phyloP scores from a whole-genome alignment of 345 rosid species.

The Hibiscus tridactylites region DNA sequence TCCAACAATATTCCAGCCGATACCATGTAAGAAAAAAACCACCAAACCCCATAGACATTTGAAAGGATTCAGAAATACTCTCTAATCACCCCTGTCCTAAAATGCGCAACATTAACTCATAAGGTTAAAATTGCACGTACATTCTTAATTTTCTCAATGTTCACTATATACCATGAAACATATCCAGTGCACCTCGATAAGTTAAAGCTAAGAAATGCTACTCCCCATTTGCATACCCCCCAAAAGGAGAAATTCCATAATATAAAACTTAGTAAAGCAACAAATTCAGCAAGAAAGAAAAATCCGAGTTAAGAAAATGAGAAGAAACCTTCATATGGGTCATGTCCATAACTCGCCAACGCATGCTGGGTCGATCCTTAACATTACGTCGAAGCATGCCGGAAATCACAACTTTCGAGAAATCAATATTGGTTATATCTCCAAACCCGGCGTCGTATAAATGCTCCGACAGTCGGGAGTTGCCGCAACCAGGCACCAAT shows the following conservation, averaged over 20 bases:
- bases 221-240: not conserved
- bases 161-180: not conserved
- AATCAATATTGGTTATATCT: slow-evolving; percentile 66
- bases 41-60: not conserved
- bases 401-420: slow-evolving; percentile 81
- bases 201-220: not conserved
- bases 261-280: not conserved
- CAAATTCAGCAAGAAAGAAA: not conserved
- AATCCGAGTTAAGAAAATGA: not conserved
- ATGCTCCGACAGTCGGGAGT: slow-evolving; percentile 75
- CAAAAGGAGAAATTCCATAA: not conserved
- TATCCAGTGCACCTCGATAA: too few relatives aligned
- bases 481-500: slow-evolving; percentile 89
- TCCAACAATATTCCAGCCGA: not conserved
- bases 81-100: not conserved
- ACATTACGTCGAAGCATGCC: slow-evolving; percentile 87
- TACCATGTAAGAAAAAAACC: not conserved
- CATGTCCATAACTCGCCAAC: slow-evolving; percentile 96
- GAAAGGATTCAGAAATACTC: not conserved
- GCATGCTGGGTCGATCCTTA: slow-evolving; percentile 61
- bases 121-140: not conserved
- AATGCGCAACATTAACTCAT: not conserved
- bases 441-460: slow-evolving; percentile 74
- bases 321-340: slow-evolving; percentile 60
- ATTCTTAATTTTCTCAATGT: not conserved